Conservation (phyloP, 805 yeast genomes). For the Metschnikowia orientalis region DNA sequence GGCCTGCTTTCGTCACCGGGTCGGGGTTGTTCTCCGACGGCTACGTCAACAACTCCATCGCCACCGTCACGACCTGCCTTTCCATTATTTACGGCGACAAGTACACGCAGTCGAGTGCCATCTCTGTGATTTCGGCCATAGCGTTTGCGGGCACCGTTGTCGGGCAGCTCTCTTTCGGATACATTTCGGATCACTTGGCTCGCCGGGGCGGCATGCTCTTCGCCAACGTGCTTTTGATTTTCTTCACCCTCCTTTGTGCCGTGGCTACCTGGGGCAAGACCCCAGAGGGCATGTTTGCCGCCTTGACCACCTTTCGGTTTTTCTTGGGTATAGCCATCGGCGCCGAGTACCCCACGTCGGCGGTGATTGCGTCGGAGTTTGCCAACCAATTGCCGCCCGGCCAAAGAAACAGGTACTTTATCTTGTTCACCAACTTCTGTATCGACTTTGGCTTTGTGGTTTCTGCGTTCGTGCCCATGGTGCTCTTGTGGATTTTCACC, state of each 20-base stretch:
- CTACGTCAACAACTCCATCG: constrained; percentile 79
- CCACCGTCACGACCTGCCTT: constrained; percentile 72
- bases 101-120: constrained; percentile 62
- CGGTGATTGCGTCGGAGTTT: constrained; percentile 92
- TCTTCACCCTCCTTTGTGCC: constrained; percentile 74
- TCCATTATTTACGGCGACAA: constrained; percentile 58
- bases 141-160: constrained; percentile 90
- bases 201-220: constrained; percentile 80
- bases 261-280: constrained; percentile 66
- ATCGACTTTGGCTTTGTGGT: constrained; percentile 85
- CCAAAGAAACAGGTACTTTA: constrained; percentile 80
- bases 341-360: constrained; percentile 91
- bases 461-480: constrained; percentile 81
- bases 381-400: constrained; percentile 76
- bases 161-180: constrained; percentile 81
- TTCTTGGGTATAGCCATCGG: constrained; percentile 91
- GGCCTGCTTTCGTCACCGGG: constrained; percentile 53
- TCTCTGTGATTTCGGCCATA: constrained; percentile 76
- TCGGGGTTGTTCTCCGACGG: constrained; percentile 95
- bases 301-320: constrained; percentile 79
- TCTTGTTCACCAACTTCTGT: constrained; percentile 84
- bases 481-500: constrained; percentile 77
- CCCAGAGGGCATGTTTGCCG: constrained; percentile 74
- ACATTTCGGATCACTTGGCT: constrained; percentile 71
- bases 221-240: constrained; percentile 69